Conservation (phyloP, 805 yeast species). For the Alloascoidea africana region DNA sequence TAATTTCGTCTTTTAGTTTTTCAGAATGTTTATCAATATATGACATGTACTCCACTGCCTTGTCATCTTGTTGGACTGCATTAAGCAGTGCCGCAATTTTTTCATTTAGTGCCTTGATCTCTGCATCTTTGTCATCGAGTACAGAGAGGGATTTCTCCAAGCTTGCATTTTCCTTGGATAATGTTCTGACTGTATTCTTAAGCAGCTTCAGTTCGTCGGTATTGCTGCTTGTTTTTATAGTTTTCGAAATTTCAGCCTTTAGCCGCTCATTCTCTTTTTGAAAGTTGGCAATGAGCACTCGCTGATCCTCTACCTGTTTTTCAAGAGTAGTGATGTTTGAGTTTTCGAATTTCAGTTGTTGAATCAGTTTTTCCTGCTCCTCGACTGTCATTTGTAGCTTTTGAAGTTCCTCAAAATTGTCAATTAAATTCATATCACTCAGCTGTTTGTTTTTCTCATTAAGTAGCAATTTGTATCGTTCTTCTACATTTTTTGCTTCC, state of each 20-base stretch:
- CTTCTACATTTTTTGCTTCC: slow-evolving; percentile 2
- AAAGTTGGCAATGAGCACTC: not conserved
- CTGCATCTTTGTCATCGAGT: not conserved
- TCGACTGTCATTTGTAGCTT: slow-evolving; percentile 1
- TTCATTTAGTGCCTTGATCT: not conserved
- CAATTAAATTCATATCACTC: not conserved
- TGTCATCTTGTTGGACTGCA: not conserved
- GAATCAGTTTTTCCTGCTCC: not conserved
- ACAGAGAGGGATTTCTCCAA: not conserved
- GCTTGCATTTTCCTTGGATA: not conserved
- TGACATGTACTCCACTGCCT: not conserved
- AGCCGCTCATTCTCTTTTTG: not conserved
- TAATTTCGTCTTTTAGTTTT: slow-evolving; percentile 6
- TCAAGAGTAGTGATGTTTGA: not conserved
- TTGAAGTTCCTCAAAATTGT: slow-evolving; percentile 2
- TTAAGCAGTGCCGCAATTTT: not conserved
- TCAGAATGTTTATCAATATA: slow-evolving; percentile 4
- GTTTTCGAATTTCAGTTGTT: not conserved
- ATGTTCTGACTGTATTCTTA: not conserved
- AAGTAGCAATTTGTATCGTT: not conserved
- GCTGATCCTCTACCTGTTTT: not conserved
- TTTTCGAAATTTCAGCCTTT: not conserved
- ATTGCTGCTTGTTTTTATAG: not conserved
- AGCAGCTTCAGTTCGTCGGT: not conserved
- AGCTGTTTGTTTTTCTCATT: not conserved